A percentile compares a stretch with the other conserved stretches of the same genome.
Evolutionary conservation across 805 yeast genomes (phyloP).

Genomic region (Metschnikowia henanensis): DNA sequence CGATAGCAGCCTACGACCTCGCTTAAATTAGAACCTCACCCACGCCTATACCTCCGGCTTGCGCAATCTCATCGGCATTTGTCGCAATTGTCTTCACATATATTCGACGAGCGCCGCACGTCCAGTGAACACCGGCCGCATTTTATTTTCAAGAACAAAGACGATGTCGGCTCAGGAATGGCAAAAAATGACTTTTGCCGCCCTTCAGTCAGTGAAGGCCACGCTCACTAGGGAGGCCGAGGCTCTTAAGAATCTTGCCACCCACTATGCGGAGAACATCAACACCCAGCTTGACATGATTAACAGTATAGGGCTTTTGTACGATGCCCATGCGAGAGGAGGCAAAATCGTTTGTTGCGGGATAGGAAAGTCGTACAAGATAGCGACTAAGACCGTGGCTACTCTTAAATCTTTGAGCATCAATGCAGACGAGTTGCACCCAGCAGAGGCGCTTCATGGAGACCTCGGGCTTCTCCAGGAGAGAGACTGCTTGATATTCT

Average conservation of each 20-base stretch:
- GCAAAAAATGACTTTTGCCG: constrained; percentile 19
- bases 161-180: constrained; percentile 8
- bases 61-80: constrained; percentile 6
- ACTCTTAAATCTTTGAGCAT: constrained; percentile 80
- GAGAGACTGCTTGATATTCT: constrained; percentile 58
- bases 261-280: constrained; percentile 45
- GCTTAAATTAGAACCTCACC: no score
- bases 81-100: constrained; percentile 3
- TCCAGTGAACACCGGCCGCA: not conserved
- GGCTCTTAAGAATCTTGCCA: constrained; percentile 45
- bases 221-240: constrained; percentile 48
- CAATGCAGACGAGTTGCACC: constrained; percentile 68
- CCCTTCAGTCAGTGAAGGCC: constrained; percentile 34
- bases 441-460: constrained; percentile 88
- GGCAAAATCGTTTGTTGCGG: constrained; percentile 81
- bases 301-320: constrained; percentile 42
- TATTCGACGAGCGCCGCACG: constrained; percentile 5
- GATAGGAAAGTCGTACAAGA: constrained; percentile 81
- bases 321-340: constrained; percentile 29
- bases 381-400: constrained; percentile 76
- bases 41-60: constrained; percentile 1
- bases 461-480: constrained; percentile 73
- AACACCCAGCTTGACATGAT: constrained; percentile 47
- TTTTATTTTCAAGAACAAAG: no score
- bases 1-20: no score